These are phyloP conservation scores for Pythium pyrilobum DNA, from an alignment of 352 stramenopile genomes.

Conservation along the genomic window DNA sequence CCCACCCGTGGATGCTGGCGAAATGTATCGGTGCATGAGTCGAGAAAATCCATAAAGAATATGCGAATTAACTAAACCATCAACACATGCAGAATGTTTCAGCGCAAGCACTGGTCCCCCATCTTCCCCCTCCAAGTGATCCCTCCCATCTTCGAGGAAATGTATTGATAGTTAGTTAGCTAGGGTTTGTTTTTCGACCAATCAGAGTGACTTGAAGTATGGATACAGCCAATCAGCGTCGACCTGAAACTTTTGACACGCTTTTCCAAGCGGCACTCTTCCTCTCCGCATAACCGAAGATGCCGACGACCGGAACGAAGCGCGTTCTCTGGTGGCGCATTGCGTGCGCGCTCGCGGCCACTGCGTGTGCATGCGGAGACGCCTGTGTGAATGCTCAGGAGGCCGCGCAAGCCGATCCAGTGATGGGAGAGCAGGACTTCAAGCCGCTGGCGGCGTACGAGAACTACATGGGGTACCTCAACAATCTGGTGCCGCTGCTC, in stretches of 20 bases:
- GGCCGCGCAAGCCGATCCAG: background rate
- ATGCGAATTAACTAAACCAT: no score
- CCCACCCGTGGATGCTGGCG: conserved; percentile 69
- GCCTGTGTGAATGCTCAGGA: background rate
- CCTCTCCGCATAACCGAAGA: no score
- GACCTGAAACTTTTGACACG: background rate
- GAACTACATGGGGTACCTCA: conserved; percentile 21
- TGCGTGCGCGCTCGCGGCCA: background rate
- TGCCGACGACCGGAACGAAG: no score
- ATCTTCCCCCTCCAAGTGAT: no score
- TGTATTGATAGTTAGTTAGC: no score
- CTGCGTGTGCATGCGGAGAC: background rate
- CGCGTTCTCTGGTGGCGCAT: no score
- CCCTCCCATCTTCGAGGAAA: background rate
- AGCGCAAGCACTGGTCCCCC: no score
- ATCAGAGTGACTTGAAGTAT: background rate
- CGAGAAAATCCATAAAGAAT: background rate
- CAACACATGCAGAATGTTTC: no score
- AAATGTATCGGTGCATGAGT: conserved; percentile 37
- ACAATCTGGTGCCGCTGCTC: conserved; percentile 18
- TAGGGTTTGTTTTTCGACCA: background rate
- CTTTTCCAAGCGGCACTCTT: background rate
- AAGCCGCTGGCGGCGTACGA: conserved; percentile 5
- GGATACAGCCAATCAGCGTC: background rate
- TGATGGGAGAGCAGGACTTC: no score